phyloP scores from a whole-genome alignment of 768 basidiomycete species.

The Filobasidium wieringae region DNA sequence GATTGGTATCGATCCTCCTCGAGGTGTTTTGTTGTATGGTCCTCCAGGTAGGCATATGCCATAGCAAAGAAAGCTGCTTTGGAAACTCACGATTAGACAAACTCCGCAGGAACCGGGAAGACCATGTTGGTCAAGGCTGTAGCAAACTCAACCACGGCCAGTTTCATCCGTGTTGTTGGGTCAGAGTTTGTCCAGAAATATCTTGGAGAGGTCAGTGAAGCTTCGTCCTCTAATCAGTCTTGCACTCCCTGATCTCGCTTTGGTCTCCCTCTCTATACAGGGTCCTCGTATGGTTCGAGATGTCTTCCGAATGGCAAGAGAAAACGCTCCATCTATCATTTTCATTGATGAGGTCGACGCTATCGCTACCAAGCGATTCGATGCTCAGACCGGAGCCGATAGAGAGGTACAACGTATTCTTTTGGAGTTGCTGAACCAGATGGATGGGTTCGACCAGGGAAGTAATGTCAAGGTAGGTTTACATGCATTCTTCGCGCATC shows the following conservation, averaged over 20 bases:
- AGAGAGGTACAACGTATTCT: conserved; percentile 97
- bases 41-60: conserved; percentile 60
- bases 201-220: conserved; percentile 58
- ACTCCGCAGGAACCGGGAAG: conserved; percentile 75
- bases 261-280: conserved; percentile 16
- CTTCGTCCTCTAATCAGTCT: not conserved
- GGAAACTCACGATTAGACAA: not conserved
- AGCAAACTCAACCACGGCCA: conserved; percentile 89
- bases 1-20: conserved; percentile 97
- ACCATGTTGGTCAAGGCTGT: conserved; percentile 99
- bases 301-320: conserved; percentile 92
- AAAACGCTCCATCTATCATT: conserved; percentile 95
- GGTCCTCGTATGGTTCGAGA: conserved; percentile 99
- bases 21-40: conserved; percentile 91
- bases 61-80: too few species aligned
- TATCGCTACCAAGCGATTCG: conserved; percentile 98
- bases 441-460: conserved; percentile 99
- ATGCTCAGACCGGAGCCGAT: conserved; percentile 97
- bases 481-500: not conserved
- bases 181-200: conserved; percentile 99
- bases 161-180: conserved; percentile 96
- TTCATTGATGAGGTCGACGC: conserved; percentile 93
- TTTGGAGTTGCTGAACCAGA: conserved; percentile 91
- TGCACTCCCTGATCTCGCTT: not conserved
- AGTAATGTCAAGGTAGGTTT: conserved; percentile 83